Conservation (phyloP, 2,329 filamentous ascomycete genomes). For the Fusarium floridanum region DNA sequence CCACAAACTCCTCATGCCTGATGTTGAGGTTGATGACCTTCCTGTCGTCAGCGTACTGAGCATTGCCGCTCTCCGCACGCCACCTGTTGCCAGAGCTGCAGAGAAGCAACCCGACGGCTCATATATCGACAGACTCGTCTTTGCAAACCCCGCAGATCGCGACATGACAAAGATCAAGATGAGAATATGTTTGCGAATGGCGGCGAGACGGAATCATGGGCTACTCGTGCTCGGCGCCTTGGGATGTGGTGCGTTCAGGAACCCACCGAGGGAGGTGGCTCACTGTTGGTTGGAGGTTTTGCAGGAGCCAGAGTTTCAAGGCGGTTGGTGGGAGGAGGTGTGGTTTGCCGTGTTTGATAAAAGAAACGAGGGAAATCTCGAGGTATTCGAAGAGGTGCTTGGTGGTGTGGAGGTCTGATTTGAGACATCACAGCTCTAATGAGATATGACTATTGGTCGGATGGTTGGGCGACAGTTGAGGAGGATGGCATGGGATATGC, state of each 20-base stretch:
- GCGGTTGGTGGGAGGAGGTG: constrained; percentile 73
- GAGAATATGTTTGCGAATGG: constrained; percentile 69
- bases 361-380: constrained; percentile 62
- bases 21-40: constrained; percentile 49
- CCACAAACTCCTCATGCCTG: constrained; percentile 59
- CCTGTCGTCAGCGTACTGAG: constrained; percentile 71
- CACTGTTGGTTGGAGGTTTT: constrained; percentile 73
- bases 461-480: neutral
- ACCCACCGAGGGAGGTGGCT: constrained; percentile 73
- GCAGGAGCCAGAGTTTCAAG: constrained; percentile 69
- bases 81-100: constrained; percentile 46
- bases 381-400: constrained; percentile 61
- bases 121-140: constrained; percentile 51
- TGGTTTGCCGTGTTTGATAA: constrained; percentile 72
- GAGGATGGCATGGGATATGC: neutral
- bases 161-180: constrained; percentile 73
- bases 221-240: constrained; percentile 76
- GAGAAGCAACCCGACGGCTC: constrained; percentile 32
- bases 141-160: constrained; percentile 59
- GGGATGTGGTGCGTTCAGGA: constrained; percentile 76
- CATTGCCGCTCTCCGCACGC: constrained; percentile 67
- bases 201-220: constrained; percentile 67
- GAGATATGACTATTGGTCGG: neutral
- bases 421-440: neutral
- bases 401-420: constrained; percentile 50